phyloP scores from a whole-genome alignment of 202 grass and related monocot genomes.

The Brachypodium distachyon region DNA sequence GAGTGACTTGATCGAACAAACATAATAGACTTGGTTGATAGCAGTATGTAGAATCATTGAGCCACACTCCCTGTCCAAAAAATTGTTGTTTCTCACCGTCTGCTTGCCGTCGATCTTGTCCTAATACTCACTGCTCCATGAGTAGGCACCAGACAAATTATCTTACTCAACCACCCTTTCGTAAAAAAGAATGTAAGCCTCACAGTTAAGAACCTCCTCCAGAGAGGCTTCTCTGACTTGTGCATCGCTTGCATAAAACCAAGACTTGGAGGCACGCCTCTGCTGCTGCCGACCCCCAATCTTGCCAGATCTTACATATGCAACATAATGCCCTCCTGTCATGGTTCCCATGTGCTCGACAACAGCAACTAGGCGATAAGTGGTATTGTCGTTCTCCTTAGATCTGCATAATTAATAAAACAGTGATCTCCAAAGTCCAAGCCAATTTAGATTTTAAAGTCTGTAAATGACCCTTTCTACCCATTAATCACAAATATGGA shows the following conservation, averaged over 20 bases:
- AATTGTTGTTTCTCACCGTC: background rate
- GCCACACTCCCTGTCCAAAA: background rate
- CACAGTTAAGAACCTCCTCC: constrained; percentile 62
- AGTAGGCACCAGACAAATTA: background rate
- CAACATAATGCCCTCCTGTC: constrained; percentile 71
- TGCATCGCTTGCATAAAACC: constrained; percentile 86
- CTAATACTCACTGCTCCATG: background rate
- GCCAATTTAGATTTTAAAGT: background rate
- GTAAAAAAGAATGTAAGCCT: constrained; percentile 92
- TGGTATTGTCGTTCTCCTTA: constrained; percentile 39
- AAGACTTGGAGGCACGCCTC: constrained; percentile 23
- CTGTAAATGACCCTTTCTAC: background rate
- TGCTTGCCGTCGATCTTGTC: background rate
- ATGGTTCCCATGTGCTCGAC: constrained; percentile 83
- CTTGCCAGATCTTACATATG: constrained; percentile 54
- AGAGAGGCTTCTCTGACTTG: constrained; percentile 65
- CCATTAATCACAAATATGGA: constrained; percentile 3
- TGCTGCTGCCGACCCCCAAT: constrained; percentile 38
- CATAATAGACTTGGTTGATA: too few relatives aligned
- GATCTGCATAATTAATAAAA: constrained; percentile 40
- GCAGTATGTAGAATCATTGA: too few relatives aligned
- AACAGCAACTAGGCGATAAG: constrained; percentile 56
- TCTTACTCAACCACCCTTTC: constrained; percentile 50
- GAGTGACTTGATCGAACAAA: too few relatives aligned
- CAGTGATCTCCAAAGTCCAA: constrained; percentile 16